phyloP scores from a whole-genome alignment of 305 asterid genomes.

The Ilex paraguariensis region DNA sequence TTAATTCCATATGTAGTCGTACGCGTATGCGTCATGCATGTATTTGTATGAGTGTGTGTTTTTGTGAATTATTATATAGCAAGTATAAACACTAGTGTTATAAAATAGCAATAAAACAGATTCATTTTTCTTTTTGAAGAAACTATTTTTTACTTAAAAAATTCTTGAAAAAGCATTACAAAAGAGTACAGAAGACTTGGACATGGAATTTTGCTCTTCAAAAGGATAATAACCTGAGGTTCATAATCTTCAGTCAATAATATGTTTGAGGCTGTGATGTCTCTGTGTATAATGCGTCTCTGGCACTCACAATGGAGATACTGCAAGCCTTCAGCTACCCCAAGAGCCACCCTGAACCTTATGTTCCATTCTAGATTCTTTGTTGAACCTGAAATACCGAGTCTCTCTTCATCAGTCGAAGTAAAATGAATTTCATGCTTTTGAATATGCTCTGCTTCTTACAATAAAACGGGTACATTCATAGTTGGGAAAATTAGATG shows the following conservation, averaged over 20 bases:
- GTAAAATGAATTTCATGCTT: background rate
- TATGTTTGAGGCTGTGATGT: slow-evolving; percentile 95
- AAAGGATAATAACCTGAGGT: slow-evolving; percentile 58
- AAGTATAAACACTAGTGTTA: too few relatives aligned
- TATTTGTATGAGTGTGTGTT: too few relatives aligned
- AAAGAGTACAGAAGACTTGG: background rate
- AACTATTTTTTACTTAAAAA: too few relatives aligned
- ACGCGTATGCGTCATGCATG: too few relatives aligned
- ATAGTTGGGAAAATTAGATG: too few relatives aligned
- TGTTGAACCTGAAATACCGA: slow-evolving; percentile 44
- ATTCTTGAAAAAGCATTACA: too few relatives aligned
- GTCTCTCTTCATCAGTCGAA: slow-evolving; percentile 21
- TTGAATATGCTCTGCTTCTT: too few relatives aligned
- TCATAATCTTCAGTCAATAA: slow-evolving; percentile 69
- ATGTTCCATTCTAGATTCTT: slow-evolving; percentile 55
- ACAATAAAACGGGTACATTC: too few relatives aligned
- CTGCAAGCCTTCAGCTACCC: slow-evolving; percentile 83
- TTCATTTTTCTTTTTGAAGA: too few relatives aligned
- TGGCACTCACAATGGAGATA: slow-evolving; percentile 84
- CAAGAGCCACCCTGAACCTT: slow-evolving; percentile 68
- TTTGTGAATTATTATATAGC: too few relatives aligned
- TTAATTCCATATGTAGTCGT: too few relatives aligned
- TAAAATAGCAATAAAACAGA: too few relatives aligned
- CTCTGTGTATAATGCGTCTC: slow-evolving; percentile 89
- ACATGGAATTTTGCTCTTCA: background rate